These are phyloP conservation scores for Gonapodya prolifera DNA, from an alignment of 192 early-diverging fungal species.

Conservation along the genomic window DNA sequence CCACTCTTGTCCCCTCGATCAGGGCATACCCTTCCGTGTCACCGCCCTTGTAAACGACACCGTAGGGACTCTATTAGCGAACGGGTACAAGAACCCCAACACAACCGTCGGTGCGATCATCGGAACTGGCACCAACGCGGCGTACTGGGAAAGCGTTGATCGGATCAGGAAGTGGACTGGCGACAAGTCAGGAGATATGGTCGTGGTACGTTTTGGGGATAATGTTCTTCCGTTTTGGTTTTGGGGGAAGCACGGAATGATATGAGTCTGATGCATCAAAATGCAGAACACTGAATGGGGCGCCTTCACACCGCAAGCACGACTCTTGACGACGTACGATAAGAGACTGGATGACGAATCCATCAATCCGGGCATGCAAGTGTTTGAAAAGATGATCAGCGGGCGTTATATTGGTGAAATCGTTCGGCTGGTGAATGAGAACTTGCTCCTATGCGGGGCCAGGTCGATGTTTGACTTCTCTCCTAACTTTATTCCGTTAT, in stretches of 20 bases:
- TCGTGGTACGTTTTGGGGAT: too few species aligned
- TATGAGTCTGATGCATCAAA: too few species aligned
- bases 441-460: too few species aligned
- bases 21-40: conserved; percentile 57
- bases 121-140: conserved; percentile 93
- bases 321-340: conserved; percentile 74
- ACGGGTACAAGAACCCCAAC: conserved; percentile 74
- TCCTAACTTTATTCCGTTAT: too few species aligned
- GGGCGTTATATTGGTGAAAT: conserved; percentile 91
- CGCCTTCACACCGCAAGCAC: neutral
- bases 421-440: too few species aligned
- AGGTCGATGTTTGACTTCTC: too few species aligned
- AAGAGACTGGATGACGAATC: conserved; percentile 63
- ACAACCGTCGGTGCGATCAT: conserved; percentile 78
- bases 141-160: conserved; percentile 70
- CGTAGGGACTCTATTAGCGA: conserved; percentile 80
- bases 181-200: conserved; percentile 21
- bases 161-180: conserved; percentile 63
- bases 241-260: too few species aligned
- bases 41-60: conserved; percentile 92
- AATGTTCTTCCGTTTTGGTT: too few species aligned
- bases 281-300: too few species aligned
- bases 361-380: conserved; percentile 66
- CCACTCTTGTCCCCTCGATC: too few species aligned
- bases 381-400: conserved; percentile 93